phyloP scores from a whole-genome alignment of 78 protist species.

The Acrasis kona region DNA sequence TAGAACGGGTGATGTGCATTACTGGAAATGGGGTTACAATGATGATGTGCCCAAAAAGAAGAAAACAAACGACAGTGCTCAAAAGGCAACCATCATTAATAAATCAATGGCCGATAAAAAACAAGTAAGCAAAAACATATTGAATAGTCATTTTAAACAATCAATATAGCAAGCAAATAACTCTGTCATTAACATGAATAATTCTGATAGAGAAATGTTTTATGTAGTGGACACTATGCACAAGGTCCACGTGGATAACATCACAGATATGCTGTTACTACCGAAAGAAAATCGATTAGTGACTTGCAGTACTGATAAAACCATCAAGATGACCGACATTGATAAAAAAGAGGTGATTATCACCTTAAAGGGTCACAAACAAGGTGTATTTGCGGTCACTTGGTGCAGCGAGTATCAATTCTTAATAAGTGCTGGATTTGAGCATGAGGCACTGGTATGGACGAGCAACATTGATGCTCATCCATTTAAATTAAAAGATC shows the following conservation, averaged over 20 bases:
- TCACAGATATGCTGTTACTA: neutral
- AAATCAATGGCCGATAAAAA: too few relatives aligned
- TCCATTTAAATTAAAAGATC: constrained; percentile 4
- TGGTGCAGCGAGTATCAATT: neutral
- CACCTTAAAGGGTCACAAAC: neutral
- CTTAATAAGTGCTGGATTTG: constrained; percentile 17
- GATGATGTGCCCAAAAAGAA: too few relatives aligned
- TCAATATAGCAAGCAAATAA: too few relatives aligned
- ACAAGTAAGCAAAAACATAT: too few relatives aligned
- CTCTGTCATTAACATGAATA: too few relatives aligned
- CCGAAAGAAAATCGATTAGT: too few relatives aligned
- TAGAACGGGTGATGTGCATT: too few relatives aligned
- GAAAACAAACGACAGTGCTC: too few relatives aligned
- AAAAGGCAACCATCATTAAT: too few relatives aligned
- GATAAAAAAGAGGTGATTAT: neutral
- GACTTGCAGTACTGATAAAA: too few relatives aligned
- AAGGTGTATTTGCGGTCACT: constrained; percentile 7
- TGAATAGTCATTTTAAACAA: too few relatives aligned
- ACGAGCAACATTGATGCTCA: neutral
- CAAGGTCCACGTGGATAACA: constrained; percentile 6
- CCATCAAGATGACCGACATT: neutral
- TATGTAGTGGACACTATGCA: neutral
- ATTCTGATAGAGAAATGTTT: neutral
- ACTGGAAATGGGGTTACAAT: too few relatives aligned
- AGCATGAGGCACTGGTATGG: constrained; percentile 21